Evolutionary conservation across 2,329 filamentous ascomycete species (phyloP), one percentile per base, ranked within the genome.

Genomic region (Aureobasidium sp.): DNA sequence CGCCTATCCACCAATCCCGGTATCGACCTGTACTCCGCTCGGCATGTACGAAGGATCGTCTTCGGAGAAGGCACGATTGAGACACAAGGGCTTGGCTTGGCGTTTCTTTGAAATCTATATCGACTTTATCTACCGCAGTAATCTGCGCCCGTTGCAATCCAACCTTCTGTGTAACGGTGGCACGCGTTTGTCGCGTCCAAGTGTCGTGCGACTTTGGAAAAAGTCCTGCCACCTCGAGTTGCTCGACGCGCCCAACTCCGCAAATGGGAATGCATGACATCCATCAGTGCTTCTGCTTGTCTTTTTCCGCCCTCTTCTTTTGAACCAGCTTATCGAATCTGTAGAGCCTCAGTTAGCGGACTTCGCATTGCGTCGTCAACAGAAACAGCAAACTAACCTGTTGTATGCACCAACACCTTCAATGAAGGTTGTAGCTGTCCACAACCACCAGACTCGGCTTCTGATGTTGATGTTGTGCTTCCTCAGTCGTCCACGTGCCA

Each of bases 401-500:
- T 70, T 67, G 64, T 78, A 79, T 5, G 77, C 70, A 29, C 78
- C 78, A 48, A 77, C 67, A 0, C 84, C 84, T 66, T 85, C 83
- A 11, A 85, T 71, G 49, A 82, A 77, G 59, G 73, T 76, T 49
- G 76, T 78, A 3, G 70, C 69, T n/a, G 79, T 68, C 83, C 83
- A 86, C 34, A 69, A 67, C 76, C 79, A 82, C 78, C 80, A 86
- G 16, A 81, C 59, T 6, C 66, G 64, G 53, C 78, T 79, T 27
- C 78, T 71, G 42, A 76, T 64, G 30, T 76, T 77, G 54, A 85
- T 77, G n/a, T 78, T 78, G 72, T 85, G 77, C 64, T 72, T 79
- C 60, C 70, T 71, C 70, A 86, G 69, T 64, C 78, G 77, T 59
- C 68, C 73, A 13, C 71, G 65, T 7, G 74, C 74, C 72, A 85